A percentile compares a stretch with the other conserved stretches of the same genome.
phyloP scores from a whole-genome alignment of 2,329 filamentous ascomycete species.

The Gliomastix tumulicola region DNA sequence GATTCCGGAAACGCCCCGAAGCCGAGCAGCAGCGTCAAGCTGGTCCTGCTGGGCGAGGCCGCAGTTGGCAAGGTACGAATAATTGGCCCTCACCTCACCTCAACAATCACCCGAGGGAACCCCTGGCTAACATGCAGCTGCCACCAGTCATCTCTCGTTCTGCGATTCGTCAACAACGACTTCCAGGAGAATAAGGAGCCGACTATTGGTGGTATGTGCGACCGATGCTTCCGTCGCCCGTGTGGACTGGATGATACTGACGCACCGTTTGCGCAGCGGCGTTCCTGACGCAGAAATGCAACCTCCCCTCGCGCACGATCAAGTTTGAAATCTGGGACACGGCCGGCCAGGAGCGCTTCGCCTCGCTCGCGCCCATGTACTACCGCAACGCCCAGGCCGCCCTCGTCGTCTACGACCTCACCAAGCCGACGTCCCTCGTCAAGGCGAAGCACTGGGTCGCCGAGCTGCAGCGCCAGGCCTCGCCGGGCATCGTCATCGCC shows the following conservation, averaged over 20 bases:
- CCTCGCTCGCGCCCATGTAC: slow-evolving; percentile 96
- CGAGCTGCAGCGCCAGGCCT: slow-evolving; percentile 92
- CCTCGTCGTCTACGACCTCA: slow-evolving; percentile 97
- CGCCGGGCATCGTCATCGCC: slow-evolving; percentile 92
- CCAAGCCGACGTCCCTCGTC: slow-evolving; percentile 87
- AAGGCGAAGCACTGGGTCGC: slow-evolving; percentile 99
- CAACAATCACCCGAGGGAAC: no score
- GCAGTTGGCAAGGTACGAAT: slow-evolving; percentile 87
- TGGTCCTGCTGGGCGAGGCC: slow-evolving; percentile 93
- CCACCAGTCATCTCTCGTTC: slow-evolving; percentile 81
- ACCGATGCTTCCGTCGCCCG: slow-evolving; percentile 4
- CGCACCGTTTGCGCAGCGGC: slow-evolving; percentile 73
- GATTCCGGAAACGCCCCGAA: slow-evolving; percentile 63
- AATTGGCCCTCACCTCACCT: not conserved
- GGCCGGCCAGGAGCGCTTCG: slow-evolving; percentile 94
- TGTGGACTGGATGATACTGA: not conserved
- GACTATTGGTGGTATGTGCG: slow-evolving; percentile 87
- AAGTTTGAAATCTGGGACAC: slow-evolving; percentile 98
- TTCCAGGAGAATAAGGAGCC: slow-evolving; percentile 99
- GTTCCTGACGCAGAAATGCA: slow-evolving; percentile 98
- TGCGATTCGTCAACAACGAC: slow-evolving; percentile 99
- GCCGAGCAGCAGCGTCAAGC: slow-evolving; percentile 99
- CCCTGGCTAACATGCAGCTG: no score
- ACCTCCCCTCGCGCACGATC: slow-evolving; percentile 85
- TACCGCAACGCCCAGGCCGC: slow-evolving; percentile 98